Conservation (phyloP, 176 grass and related monocot species). For the Thinopyrum elongatum region DNA sequence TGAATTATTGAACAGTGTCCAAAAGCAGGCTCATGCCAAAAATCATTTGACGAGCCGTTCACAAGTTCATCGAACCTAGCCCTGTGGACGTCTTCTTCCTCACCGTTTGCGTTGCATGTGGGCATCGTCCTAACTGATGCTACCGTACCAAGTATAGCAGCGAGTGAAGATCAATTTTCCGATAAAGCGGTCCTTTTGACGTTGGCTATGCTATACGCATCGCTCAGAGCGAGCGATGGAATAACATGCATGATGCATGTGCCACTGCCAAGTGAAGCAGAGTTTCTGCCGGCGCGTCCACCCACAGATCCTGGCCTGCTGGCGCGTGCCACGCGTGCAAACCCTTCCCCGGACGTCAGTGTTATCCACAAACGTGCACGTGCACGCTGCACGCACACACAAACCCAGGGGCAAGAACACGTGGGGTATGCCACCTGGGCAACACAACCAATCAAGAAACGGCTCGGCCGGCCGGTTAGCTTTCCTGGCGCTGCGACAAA, state of each 20-base stretch:
- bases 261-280: neutral
- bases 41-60: neutral
- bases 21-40: too few species aligned
- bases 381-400: neutral
- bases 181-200: neutral
- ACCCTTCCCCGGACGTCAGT: conserved; percentile 20
- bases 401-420: neutral
- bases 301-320: neutral
- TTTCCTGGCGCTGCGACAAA: conserved; percentile 9
- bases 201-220: neutral
- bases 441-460: neutral
- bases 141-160: neutral
- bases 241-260: neutral
- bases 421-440: neutral
- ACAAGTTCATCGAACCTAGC: neutral
- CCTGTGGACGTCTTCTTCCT: neutral
- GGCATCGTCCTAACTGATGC: neutral
- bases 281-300: neutral
- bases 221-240: neutral
- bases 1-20: too few species aligned
- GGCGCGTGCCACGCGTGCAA: neutral
- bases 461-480: neutral
- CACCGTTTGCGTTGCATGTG: neutral
- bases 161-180: neutral
- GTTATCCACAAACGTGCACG: neutral